Evolutionary conservation across 225 moss, liverwort and hornwort species (phyloP), one percentile per base, ranked within the genome.

Genomic region (Climacium dendroides): DNA sequence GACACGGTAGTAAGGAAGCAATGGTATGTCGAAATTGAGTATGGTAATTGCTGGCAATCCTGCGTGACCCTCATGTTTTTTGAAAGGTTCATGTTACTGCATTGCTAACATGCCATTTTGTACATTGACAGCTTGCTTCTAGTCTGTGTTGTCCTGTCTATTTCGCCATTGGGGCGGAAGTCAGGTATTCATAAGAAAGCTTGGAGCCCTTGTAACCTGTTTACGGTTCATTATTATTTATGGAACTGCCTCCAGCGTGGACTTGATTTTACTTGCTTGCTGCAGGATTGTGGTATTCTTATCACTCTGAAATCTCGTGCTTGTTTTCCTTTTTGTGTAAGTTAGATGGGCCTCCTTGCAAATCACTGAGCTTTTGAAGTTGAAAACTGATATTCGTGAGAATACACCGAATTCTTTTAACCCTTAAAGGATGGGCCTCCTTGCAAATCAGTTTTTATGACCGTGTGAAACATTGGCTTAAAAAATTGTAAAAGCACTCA

Each of bases 41-140:
- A 29, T 87, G 87, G 84, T 80, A 57, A 67, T 80, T 73, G 80
- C 58, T 48, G 48, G 73, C 61, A 80, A 76, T 66, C 74, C 88
- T 35, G 62, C 55, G 69, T 78, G 86, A 52, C 35, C 32, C 77
- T 82, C 86, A 58, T 77, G 69, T 75, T 76, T 74, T 50, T 75
- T 53, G 5, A 30, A 83, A 78, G 67, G 69, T n/a, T 63, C 71
- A 87, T 78, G 60, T 39, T 39, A n/a, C 54, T 55, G 37, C 55
- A 83, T 83, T 76, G 85, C 64, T 53, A 64, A 37, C 75, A 85
- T 30, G 80, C 90, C 58, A 90, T 87, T 84, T 90, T 85, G 87
- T 79, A 87, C 28, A 90, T 71, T 87, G 87, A 80, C 79, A 83
- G 64, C 87, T 75, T 73, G 87, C 57, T 87, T 79, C 54, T 72